Evolutionary conservation across 2,329 filamentous ascomycete species (phyloP), one percentile per base, ranked within the genome.

Genomic region (Myriosclerotinia duriaeana): DNA sequence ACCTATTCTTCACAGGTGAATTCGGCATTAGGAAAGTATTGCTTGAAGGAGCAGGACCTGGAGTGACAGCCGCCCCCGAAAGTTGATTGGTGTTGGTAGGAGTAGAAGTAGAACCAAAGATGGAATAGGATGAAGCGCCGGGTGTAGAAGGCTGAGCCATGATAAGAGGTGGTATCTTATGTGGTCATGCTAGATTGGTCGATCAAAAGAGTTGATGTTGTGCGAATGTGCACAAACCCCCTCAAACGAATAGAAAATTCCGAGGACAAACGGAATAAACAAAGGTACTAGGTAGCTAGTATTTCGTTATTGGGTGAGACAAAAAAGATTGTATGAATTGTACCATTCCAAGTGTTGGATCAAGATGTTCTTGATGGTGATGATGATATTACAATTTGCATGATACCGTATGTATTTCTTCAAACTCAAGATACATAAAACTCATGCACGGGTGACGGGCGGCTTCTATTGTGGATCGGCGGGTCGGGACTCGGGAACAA

Each of bases 21-120:
- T 92, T 91, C 22, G 92, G 89, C 91, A 98, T 95, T 75, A 97
- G 88, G 80, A 94, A 97, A 34, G 93, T 93, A 76, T 91, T 91
- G 79, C 86, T 88, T 22, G 82, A 83, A n/a, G 86, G 85, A 59
- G 84, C 78, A 36, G 82, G 83, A 48, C 79, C 78, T 14, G 82
- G 83, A 59, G 82, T 82, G 20, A 72, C 48, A 22, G 66, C 66
- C 40, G 70, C 62, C 40, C 59, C 67, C 36, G 70, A 65, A 46
- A 70, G 66, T 48, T 71, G 71, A 48, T 69, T 69, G 36, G 36
- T 70, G 53, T 61, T 58, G 54, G 60, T 58, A 53, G 56, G 34
- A 58, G 62, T 68, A 53, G 69, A 72, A 56, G 78, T 76, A 67
- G 78, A 78, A 66, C 82, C 82, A 73, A 84, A 85, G 73, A 84